Base-by-base conservation (phyloP, 164 flowering plant genomes). In the Magnolia sinica region DNA sequence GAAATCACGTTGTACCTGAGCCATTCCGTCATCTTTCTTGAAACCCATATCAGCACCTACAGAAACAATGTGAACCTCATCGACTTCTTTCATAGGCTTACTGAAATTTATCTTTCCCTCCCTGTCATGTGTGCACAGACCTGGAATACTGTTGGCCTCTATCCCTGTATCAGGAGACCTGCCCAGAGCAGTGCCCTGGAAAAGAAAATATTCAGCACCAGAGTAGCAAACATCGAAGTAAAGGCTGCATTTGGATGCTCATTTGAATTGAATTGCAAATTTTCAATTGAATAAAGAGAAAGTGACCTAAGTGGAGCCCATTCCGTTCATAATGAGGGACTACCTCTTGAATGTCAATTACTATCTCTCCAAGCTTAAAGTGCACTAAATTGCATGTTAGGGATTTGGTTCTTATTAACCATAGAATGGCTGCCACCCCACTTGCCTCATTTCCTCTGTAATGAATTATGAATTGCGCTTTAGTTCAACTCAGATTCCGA, bases 1-100 rank as follows among this genome's bases (percentile, higher is more conserved):
- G 29, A 29, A 23, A 63, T 63, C 65, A n/a, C 8, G 10, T 37
- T 37, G 64, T 81, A 93, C 98, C 95, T 89, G 81, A 64, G 80
- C 79, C 84, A 87, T 80, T 70, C 76, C 83, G 79, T 84, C 84
- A 78, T 85, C 81, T 64, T 80, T 79, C 58, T 51, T 69, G 8
- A 22, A 49, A 64, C 80, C 85, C 37, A 76, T 23, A 65, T 81
- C 84, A 81, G 49, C 78, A 76, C 31, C 77, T 16, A 50, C 63
- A 67, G 78, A 75, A 79, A 73, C 37, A 71, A 51, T 76, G 20
- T 69, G 74, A 72, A 50, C 29, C 50, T 45, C 71, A 64, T 75
- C 84, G 72, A 76, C 76, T 71, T 82, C 73, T 49, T 75, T 76
- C 72, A 76, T 61, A 76, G 71, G 22, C 69, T 73, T 6, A 23